phyloP scores from a whole-genome alignment of 768 basidiomycete genomes.

The Macrolepiota fuliginosa region DNA sequence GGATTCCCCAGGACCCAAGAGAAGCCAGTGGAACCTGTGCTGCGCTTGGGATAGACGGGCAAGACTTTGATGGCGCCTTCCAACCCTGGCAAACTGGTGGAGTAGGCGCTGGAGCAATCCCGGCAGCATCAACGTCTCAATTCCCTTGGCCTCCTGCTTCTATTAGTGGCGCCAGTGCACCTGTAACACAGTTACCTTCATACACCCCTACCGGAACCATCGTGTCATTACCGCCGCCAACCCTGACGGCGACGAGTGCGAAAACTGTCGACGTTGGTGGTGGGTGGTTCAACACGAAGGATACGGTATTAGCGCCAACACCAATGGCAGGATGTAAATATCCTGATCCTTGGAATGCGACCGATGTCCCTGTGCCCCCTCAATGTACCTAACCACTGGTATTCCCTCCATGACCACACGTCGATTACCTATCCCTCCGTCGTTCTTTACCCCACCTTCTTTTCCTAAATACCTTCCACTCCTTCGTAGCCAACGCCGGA shows the following conservation, averaged over 20 bases:
- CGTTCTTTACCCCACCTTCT: not conserved
- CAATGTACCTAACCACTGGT: slow-evolving; percentile 13
- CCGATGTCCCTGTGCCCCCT: slow-evolving; percentile 30
- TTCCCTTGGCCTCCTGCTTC: slow-evolving; percentile 64
- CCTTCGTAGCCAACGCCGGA: not conserved
- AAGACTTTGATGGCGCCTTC: slow-evolving; percentile 43
- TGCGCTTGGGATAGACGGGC: slow-evolving; percentile 42
- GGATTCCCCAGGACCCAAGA: slow-evolving; percentile 53
- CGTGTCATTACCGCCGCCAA: slow-evolving; percentile 50
- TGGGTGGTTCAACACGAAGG: slow-evolving; percentile 58
- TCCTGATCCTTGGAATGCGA: slow-evolving; percentile 44
- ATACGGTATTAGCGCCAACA: slow-evolving; percentile 45
- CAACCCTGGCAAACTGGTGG: slow-evolving; percentile 72
- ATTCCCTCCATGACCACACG: not conserved
- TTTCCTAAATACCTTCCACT: not conserved
- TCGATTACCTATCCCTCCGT: not conserved
- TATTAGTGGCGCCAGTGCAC: slow-evolving; percentile 35
- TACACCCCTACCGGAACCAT: slow-evolving; percentile 70
- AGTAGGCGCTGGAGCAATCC: slow-evolving; percentile 45
- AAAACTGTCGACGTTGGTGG: slow-evolving; percentile 38
- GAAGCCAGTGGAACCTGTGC: slow-evolving; percentile 58
- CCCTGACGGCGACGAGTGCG: slow-evolving; percentile 34
- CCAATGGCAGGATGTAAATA: slow-evolving; percentile 55
- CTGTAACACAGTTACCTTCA: slow-evolving; percentile 49
- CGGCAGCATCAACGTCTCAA: slow-evolving; percentile 37